Percentiles rank a stretch among this genome's conserved stretches.
Evolutionary conservation across 108 stramenopile species (phyloP).

Genomic region (Skeletonema marinoi): DNA sequence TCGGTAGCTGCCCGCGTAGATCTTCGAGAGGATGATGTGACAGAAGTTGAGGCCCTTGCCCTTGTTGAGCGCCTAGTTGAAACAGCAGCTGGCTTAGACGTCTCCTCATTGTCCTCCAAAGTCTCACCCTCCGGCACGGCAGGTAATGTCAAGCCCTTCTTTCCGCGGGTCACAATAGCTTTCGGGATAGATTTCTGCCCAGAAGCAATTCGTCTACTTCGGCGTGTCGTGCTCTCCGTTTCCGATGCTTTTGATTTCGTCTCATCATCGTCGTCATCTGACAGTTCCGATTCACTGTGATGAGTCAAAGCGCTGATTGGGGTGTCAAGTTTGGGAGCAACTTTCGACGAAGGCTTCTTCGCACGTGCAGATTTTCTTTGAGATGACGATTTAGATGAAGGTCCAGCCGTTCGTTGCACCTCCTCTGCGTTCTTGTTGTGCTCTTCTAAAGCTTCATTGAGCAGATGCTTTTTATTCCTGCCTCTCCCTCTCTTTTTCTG

Average conservation of each 20-base stretch:
- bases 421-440: not conserved
- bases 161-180: not conserved
- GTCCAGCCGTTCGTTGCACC: not conserved
- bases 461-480: not conserved
- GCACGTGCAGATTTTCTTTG: not conserved
- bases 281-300: not conserved
- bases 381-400: not conserved
- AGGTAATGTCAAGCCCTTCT: not conserved
- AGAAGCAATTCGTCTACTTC: not conserved
- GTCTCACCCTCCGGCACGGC: not conserved
- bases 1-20: not conserved
- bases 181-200: slow-evolving; percentile 4
- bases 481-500: slow-evolving; percentile 5
- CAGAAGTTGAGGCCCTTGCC: not conserved
- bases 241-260: not conserved
- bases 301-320: not conserved
- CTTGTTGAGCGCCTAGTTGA: not conserved
- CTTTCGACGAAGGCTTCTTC: not conserved
- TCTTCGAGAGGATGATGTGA: not conserved
- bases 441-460: not conserved
- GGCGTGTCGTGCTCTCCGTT: not conserved
- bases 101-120: not conserved
- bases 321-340: not conserved
- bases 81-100: not conserved
- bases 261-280: not conserved